Evolutionary conservation across 1,284 basidiomycete species (phyloP), one percentile per base, ranked within the genome.

Genomic region (Ceratorhiza oryzae-sativae): DNA sequence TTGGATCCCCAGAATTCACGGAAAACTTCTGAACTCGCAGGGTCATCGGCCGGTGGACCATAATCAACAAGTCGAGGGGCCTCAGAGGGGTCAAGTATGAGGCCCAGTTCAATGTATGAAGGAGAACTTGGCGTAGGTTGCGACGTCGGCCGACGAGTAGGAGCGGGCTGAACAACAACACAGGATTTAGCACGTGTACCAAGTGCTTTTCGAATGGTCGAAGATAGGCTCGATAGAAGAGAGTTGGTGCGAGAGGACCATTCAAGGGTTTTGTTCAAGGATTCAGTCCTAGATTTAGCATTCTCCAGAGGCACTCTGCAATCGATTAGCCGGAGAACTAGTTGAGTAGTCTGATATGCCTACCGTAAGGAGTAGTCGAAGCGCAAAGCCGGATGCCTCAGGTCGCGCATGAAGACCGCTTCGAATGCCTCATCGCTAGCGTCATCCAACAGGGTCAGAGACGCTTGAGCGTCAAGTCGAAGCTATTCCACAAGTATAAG

Each of bases 1-100:
- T 94, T 93, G 60, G 88, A 84, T 0, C 96, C 97, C 97, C 97
- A 99, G 74, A 99, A 85, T 2, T 88, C 85, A 42, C 90, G 87
- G 84, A 98, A 99, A 1, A 82, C 83, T 51, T 86, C 82, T 5
- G 80, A 81, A 0, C 79, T 82, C 20, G 79, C 81, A 0, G 87
- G 83, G 20, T 83, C 83, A 13, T 80, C 77, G n/a, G 83, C 90
- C 0, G 91, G 80, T 0, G 97, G 95, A 0, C 95, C 95, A 75
- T 94, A 90, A 77, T 97, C 95, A 20, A 98, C 91, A 0, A 97
- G 86, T 10, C 92, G 88, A 74, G 89, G 89, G 1, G 94, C 92
- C 73, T 91, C 82, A 1, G 86, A 82, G 0, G 87, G 83, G 75
- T 94, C 85, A 73, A 93, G 86, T 5, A 94, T 80, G 12, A 98